Evolutionary conservation across 305 asterid species (phyloP).

Genomic region (Fraxinus albicans): DNA sequence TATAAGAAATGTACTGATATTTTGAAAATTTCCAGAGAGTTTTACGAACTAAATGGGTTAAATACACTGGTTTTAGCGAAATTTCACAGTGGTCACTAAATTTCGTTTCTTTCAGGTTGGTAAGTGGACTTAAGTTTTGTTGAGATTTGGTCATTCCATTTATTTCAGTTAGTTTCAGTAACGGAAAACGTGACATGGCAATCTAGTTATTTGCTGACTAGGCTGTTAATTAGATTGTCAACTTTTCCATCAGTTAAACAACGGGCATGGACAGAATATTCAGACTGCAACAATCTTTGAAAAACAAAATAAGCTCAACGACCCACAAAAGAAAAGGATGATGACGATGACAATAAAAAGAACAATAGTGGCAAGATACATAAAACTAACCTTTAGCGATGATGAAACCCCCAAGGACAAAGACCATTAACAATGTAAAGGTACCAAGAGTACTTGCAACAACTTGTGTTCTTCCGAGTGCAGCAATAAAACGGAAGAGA

Average conservation of each 20-base stretch:
- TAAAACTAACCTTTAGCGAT: slow-evolving; percentile 38
- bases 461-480: slow-evolving; percentile 47
- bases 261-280: background rate
- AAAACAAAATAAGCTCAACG: background rate
- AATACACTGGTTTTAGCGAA: background rate
- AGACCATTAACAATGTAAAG: slow-evolving; percentile 41
- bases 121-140: background rate
- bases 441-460: slow-evolving; percentile 47
- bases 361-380: background rate
- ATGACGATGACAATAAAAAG: background rate
- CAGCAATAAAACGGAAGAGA: slow-evolving; percentile 47
- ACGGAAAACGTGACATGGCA: background rate
- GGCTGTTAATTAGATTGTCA: background rate
- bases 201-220: background rate
- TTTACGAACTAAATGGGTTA: background rate
- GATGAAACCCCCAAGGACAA: slow-evolving; percentile 48
- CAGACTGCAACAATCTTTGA: background rate
- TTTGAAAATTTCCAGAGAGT: background rate
- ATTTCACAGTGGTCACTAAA: background rate
- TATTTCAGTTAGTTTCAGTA: background rate
- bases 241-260: background rate
- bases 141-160: background rate
- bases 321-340: background rate
- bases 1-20: background rate
- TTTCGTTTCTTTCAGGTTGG: background rate